Evolutionary conservation across 2,329 filamentous ascomycete species (phyloP), one percentile per base, ranked within the genome.

Genomic region (Clonostachys rosea): DNA sequence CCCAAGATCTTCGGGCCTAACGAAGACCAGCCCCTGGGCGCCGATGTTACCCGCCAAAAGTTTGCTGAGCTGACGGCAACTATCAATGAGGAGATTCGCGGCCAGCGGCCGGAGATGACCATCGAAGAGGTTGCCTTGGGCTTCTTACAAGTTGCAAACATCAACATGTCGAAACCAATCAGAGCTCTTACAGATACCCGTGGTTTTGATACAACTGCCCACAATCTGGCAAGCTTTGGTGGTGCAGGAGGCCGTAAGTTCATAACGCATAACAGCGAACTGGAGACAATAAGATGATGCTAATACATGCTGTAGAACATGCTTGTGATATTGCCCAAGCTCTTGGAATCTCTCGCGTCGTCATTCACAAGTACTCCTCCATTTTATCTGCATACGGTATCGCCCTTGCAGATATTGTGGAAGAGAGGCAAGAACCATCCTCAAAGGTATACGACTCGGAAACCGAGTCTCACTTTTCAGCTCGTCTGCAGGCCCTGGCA

Each of bases 151-250:
- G 83, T 90, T 40, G 86, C 86, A 3, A 89, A 89, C 53, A 85
- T 88, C 63, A 82, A 84, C 0, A 89, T 90, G 86, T 84, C 82
- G 5, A 73, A 87, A 33, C 87, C 87, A 0, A 91, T 91, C 50
- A 76, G 87, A 3, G 20, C 43, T 13, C 33, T 44, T 18, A 24
- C 43, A 0, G 86, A 90, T 63, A 86, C 85, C 5, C 52, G 62
- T 16, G 62, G 60, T 9, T 64, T 58, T 40, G 61, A 58, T 9
- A 59, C 61, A 0, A 58, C 56, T 33, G 57, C 57, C 9, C 63
- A 66, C 37, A 54, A 62, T 20, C 57, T 67, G 6, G 63, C 61
- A n/a, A 56, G 55, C 18, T 67, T 91, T 59, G 87, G 87, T 20
- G 87, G 87, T 52, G 87, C 87, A 6, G 87, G 87, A 48, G 86